phyloP scores from a whole-genome alignment of 2,329 filamentous ascomycete genomes.

The Paecilomyces formosus region DNA sequence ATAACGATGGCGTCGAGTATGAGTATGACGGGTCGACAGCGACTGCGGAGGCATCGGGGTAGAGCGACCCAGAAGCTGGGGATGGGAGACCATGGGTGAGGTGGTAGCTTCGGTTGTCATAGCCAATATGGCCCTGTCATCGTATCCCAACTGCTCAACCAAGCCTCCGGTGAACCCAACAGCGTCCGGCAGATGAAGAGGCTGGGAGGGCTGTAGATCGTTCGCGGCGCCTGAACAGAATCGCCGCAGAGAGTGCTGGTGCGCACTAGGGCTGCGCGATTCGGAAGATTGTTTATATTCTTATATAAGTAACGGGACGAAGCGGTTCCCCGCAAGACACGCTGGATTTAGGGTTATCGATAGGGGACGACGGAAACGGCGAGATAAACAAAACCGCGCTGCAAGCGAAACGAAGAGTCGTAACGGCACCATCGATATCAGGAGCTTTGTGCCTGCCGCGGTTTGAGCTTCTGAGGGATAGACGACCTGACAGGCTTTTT shows the following conservation, averaged over 20 bases:
- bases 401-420: background rate
- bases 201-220: background rate
- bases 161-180: background rate
- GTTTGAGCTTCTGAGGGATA: background rate
- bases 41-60: slow-evolving; percentile 55
- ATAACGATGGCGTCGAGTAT: slow-evolving; percentile 62
- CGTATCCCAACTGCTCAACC: background rate
- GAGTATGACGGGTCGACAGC: slow-evolving; percentile 56
- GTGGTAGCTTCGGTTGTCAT: background rate
- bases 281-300: background rate
- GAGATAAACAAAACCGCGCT: background rate
- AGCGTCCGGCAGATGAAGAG: background rate
- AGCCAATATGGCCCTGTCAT: background rate
- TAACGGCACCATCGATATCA: background rate
- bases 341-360: background rate
- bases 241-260: background rate
- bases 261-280: background rate
- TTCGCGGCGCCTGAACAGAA: background rate
- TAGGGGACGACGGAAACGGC: background rate
- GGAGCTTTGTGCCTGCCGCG: background rate
- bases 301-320: background rate
- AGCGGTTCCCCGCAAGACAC: background rate
- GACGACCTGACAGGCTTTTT: background rate
- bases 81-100: slow-evolving; percentile 33
- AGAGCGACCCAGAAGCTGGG: slow-evolving; percentile 43